phyloP scores from a whole-genome alignment of 225 moss, liverwort and hornwort genomes.

The Neckera pumila region DNA sequence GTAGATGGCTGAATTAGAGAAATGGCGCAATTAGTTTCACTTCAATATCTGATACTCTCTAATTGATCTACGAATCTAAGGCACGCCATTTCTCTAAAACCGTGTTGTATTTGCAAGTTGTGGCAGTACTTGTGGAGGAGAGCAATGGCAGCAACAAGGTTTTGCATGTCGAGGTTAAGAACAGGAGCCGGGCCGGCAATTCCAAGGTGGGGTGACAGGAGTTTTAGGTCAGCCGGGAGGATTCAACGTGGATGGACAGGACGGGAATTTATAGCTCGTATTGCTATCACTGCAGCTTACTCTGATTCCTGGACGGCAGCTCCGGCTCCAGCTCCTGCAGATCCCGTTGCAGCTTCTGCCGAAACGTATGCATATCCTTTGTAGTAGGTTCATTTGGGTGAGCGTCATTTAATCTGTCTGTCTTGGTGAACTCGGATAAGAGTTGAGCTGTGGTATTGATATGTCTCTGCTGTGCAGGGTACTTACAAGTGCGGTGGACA shows the following conservation, averaged over 20 bases:
- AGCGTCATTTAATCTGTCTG: background rate
- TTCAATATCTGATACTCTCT: background rate
- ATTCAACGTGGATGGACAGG: conserved; percentile 15
- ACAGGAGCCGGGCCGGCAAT: conserved; percentile 1
- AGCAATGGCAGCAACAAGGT: conserved; percentile 22
- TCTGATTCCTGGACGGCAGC: conserved; percentile 15
- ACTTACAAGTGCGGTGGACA: background rate
- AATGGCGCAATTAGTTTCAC: background rate
- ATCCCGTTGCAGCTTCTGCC: background rate
- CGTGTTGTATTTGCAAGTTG: background rate
- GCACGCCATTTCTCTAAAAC: background rate
- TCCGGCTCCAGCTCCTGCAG: conserved; percentile 16
- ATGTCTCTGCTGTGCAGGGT: conserved; percentile 4
- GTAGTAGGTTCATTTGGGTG: background rate
- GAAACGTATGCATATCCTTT: conserved; percentile 2
- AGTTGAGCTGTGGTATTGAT: background rate
- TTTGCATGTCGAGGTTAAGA: conserved; percentile 21
- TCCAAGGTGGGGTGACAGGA: conserved; percentile 4
- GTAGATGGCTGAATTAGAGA: background rate
- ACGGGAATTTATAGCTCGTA: conserved; percentile 9
- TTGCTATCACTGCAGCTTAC: conserved; percentile 11
- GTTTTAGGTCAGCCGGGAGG: background rate
- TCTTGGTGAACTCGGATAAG: background rate
- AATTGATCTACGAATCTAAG: background rate
- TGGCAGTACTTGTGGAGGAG: background rate